phyloP scores from a whole-genome alignment of 306 rosid genomes.

The Acacia melanoxylon region DNA sequence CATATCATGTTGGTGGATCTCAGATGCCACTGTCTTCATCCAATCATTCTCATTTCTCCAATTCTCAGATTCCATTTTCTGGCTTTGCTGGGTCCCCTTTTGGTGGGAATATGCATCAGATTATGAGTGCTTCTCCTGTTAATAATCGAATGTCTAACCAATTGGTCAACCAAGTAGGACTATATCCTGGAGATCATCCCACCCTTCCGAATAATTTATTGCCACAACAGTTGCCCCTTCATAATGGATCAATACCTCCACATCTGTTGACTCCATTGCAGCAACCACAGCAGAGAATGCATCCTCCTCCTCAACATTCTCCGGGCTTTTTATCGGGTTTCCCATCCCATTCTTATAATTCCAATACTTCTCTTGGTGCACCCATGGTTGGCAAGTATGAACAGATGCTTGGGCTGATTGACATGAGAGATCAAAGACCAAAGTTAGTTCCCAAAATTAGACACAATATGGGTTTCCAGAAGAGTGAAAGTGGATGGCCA shows the following conservation, averaged over 20 bases:
- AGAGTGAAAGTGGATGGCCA: slow-evolving; percentile 74
- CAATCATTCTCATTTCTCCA: slow-evolving; percentile 48
- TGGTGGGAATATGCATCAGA: slow-evolving; percentile 60
- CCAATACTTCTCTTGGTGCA: slow-evolving; percentile 60
- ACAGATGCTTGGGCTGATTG: slow-evolving; percentile 74
- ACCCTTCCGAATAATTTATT: slow-evolving; percentile 43
- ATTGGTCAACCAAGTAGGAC: slow-evolving; percentile 53
- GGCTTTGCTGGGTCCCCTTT: slow-evolving; percentile 54
- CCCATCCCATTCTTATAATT: slow-evolving; percentile 52
- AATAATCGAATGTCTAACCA: slow-evolving; percentile 50
- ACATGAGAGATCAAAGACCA: slow-evolving; percentile 80
- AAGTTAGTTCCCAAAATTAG: slow-evolving; percentile 61
- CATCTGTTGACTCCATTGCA: slow-evolving; percentile 59
- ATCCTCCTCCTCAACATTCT: slow-evolving; percentile 52
- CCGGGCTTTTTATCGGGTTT: slow-evolving; percentile 51
- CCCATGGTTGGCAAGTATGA: slow-evolving; percentile 72
- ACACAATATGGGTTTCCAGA: slow-evolving; percentile 49
- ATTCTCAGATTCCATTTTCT: slow-evolving; percentile 49
- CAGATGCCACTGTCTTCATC: slow-evolving; percentile 53
- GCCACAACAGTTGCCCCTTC: slow-evolving; percentile 61
- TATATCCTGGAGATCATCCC: slow-evolving; percentile 59
- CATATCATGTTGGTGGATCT: slow-evolving; percentile 54
- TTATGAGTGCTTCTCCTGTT: slow-evolving; percentile 39
- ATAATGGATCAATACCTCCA: slow-evolving; percentile 55
- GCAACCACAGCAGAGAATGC: slow-evolving; percentile 60